Conservation (phyloP, 2,329 filamentous ascomycete species). For the Tolypocladium guangdongense region DNA sequence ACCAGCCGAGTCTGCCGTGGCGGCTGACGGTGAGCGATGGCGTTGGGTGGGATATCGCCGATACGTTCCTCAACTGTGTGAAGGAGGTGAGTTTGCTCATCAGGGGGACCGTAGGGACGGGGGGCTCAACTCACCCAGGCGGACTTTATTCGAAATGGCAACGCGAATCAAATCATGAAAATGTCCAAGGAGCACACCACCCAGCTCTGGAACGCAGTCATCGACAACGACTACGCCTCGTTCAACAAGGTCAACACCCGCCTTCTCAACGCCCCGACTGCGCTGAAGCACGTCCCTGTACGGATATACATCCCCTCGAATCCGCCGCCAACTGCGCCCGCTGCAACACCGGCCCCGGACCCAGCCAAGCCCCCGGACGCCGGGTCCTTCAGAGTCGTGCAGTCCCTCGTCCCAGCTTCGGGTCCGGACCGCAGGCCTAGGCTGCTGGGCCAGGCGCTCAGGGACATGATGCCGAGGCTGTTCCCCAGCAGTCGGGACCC, state of each 20-base stretch:
- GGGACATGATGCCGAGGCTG: conserved; percentile 62
- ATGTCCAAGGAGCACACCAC: conserved; percentile 76
- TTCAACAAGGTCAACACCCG: conserved; percentile 67
- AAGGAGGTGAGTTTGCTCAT: conserved; percentile 40
- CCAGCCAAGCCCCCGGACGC: conserved; percentile 13
- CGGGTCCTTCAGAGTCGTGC: conserved; percentile 60
- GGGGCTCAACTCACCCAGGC: conserved; percentile 34
- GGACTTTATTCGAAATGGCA: conserved; percentile 80
- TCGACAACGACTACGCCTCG: conserved; percentile 61
- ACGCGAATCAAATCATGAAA: conserved; percentile 81
- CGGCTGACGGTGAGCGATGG: conserved; percentile 42
- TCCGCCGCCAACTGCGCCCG: conserved; percentile 26
- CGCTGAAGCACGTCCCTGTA: conserved; percentile 74
- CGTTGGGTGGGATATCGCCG: conserved; percentile 46
- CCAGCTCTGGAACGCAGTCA: conserved; percentile 70
- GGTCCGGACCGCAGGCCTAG: conserved; percentile 27
- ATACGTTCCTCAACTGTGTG: conserved; percentile 53
- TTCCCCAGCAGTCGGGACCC: conserved; percentile 83
- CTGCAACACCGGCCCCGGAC: background rate
- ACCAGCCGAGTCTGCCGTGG: conserved; percentile 44
- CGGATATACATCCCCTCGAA: conserved; percentile 72
- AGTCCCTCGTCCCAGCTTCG: conserved; percentile 55
- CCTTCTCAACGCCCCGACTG: conserved; percentile 63
- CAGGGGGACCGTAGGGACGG: background rate
- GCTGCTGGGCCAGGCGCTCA: conserved; percentile 64